Base-by-base conservation (phyloP, 139 green algal species). In the Coelastrella sp. region DNA sequence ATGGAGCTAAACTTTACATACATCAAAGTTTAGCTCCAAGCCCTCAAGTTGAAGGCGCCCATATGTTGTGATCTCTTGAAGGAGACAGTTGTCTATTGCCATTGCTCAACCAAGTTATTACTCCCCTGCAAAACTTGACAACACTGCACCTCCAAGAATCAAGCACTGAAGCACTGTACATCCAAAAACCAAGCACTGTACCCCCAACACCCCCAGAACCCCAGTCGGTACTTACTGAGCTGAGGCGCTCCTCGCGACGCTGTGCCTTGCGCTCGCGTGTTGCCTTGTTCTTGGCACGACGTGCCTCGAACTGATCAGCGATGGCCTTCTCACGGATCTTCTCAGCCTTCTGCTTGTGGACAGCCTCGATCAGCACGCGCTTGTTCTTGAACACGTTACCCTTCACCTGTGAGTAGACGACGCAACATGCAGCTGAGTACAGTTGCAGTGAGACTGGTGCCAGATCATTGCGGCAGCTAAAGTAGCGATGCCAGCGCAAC, bases 381-480 rank as follows among this genome's bases (percentile, higher is more conserved):
- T 99, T 99, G 97, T 99, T 99, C 97, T 99, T 99, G 97, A 97
- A 99, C 92, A 99, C 97, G 94, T 99, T 99, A 97, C 98, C 98
- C 97, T 99, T 99, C 57, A 98, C 96, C 95, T 98, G 95, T 84
- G 74, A 76, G 2, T 23, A 71, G 11, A 76, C 68, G 14, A 76
- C 68, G n/a, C 68, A 76, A 14, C 68, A n/a, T 22, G 16, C 16
- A 23, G 17, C 8, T 8, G 14, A 32, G 68, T 6, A 7, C 68
- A 47, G 32, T 47, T 47, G 32, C 32, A 47, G 32, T 47, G 32
- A 47, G 32, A 47, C 32, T 47, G 32, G 32, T 47, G 32, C 32
- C 32, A 47, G 32, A 47, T 47, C 32, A 14, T 71, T 7, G 64
- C 64, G 16, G 64, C 64, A 71, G 64, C 11, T 20, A 71, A 11